Base-by-base conservation (phyloP, 306 rosid genomes). In the Gynostemma pentaphyllum region DNA sequence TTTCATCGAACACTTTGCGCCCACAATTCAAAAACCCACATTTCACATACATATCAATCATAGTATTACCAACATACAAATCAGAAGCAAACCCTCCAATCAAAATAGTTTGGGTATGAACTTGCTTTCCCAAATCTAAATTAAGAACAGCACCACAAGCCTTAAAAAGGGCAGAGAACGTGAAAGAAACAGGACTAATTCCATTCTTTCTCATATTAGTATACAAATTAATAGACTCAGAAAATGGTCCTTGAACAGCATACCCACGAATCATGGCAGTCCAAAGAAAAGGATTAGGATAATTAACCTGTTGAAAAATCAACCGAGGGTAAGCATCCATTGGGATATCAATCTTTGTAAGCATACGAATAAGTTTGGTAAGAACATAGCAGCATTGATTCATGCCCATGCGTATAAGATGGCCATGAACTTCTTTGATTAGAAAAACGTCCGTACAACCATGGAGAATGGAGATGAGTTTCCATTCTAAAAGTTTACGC, bases 271-370 rank as follows among this genome's bases (percentile, higher is more conserved):
- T 80, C 75, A 90, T 69, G 41, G 89, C 89, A 8, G 90, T 82
- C 87, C 94, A 90, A 29, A 87, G 87, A 68, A 90, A 90, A 3
- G 91, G 90, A 66, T 87, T 87, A 3, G 90, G 95, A 63, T 56
- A 24, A 26, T 47, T 72, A 23, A 90, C 82, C 72, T 78, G 85
- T 5, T 70, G 55, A 77, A 90, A 90, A 67, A 85, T 72, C 24
- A 71, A 81, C 51, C 28, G 72, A 39, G 96, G 79, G 81, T 87
- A 90, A 47, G 75, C 45, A 39, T 75, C 67, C 69, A 80, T 51
- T 12, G 85, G 88, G 21, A 77, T 72, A 5, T 68, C 64, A 14
- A 70, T 68, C 65, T 78, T 49, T 12, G 82, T 71, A 56, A 90
- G 81, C 37, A 62, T 68, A 21, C 97, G 94, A 12, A 85, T 54